A percentile compares a stretch with the other conserved stretches of the same genome.
phyloP scores from a whole-genome alignment of 78 protist species.

The Goniomonas avonlea region DNA sequence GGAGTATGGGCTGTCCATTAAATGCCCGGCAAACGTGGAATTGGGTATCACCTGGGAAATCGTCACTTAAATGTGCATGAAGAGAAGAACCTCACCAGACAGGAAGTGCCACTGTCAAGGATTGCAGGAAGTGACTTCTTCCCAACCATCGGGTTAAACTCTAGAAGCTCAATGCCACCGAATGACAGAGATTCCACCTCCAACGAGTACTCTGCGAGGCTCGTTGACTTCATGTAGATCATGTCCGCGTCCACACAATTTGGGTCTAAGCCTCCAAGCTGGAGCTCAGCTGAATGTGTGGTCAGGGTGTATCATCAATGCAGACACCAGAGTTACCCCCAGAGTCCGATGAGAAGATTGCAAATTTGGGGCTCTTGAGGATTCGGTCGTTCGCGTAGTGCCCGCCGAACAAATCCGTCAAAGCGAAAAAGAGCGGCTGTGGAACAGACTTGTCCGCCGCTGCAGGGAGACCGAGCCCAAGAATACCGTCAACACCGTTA shows the following conservation, averaged over 20 bases:
- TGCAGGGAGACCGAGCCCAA: background rate
- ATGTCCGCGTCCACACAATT: background rate
- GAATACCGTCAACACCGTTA: background rate
- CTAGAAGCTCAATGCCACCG: slow-evolving; percentile 21
- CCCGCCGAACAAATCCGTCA: no score
- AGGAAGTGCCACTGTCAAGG: slow-evolving; percentile 12
- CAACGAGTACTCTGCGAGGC: background rate
- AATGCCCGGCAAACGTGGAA: background rate
- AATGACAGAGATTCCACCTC: background rate
- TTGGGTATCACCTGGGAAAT: slow-evolving; percentile 16
- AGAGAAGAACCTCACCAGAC: no score
- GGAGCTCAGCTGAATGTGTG: background rate
- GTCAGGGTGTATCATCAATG: no score
- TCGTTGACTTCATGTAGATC: slow-evolving; percentile 2
- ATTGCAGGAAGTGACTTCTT: background rate
- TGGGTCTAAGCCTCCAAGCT: slow-evolving; percentile 1
- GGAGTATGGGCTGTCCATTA: background rate
- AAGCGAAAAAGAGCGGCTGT: background rate
- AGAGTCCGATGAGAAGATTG: no score
- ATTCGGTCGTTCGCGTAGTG: no score
- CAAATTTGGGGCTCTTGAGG: no score
- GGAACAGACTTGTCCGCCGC: no score
- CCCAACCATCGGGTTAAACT: background rate
- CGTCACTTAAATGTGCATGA: no score
- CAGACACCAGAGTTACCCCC: no score